phyloP scores from a whole-genome alignment of 164 flowering plant genomes.

The Aristolochia contorta region DNA sequence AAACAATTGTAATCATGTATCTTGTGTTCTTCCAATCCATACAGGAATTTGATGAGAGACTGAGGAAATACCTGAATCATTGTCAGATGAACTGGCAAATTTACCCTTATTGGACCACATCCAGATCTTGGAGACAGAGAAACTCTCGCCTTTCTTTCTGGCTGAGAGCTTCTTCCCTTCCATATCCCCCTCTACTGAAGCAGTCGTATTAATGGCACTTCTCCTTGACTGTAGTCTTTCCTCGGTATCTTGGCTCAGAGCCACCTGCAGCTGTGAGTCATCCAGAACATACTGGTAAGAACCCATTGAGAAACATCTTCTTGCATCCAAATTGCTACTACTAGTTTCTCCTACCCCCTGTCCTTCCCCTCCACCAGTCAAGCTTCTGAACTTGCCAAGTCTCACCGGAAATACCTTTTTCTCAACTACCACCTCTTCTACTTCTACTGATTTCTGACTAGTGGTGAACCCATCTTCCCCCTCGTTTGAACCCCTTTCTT shows the following conservation, averaged over 20 bases:
- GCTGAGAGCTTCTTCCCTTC: conserved; percentile 47
- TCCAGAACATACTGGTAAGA: conserved; percentile 62
- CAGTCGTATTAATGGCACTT: conserved; percentile 14
- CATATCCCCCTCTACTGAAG: conserved; percentile 23
- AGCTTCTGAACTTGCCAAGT: conserved; percentile 66
- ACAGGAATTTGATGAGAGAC: conserved; percentile 17
- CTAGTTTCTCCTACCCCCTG: conserved; percentile 36
- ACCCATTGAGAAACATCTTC: conserved; percentile 83
- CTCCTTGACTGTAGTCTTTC: conserved; percentile 11
- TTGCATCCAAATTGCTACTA: conserved; percentile 46
- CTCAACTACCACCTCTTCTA: conserved; percentile 23
- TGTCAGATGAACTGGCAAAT: conserved; percentile 22
- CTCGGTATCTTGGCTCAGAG: conserved; percentile 7
- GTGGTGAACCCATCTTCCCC: conserved; percentile 19
- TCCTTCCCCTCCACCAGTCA: conserved; percentile 17
- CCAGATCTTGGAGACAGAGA: conserved; percentile 90
- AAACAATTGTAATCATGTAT: conserved; percentile 9
- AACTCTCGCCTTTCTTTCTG: conserved; percentile 62
- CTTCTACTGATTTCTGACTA: conserved; percentile 16
- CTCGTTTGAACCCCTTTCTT: conserved; percentile 23
- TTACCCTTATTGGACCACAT: conserved; percentile 70
- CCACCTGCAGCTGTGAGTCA: conserved; percentile 43
- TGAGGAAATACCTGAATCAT: conserved; percentile 12
- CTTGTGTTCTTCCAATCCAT: conserved; percentile 19
- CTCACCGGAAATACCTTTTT: conserved; percentile 53